Percentiles rank a stretch among this genome's conserved stretches.
These are phyloP conservation scores for Lyophyllum semitale DNA, from an alignment of 768 basidiomycete species.

Conservation along the genomic window DNA sequence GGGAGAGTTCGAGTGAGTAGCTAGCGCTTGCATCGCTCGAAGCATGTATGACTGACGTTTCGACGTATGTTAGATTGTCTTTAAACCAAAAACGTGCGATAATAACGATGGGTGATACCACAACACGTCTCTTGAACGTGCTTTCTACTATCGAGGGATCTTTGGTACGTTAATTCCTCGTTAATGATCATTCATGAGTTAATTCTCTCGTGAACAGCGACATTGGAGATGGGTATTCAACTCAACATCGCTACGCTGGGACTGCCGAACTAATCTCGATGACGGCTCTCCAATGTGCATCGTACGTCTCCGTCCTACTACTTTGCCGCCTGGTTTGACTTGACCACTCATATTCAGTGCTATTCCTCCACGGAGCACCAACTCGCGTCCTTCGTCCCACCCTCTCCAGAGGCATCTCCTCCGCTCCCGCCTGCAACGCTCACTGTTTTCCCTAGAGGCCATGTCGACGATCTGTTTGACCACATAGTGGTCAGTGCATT, in stretches of 20 bases:
- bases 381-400: conserved; percentile 48
- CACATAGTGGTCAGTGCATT: conserved; percentile 47
- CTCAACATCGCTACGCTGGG: conserved; percentile 43
- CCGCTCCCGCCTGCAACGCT: conserved; percentile 47
- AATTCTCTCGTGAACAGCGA: conserved; percentile 20
- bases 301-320: conserved; percentile 34
- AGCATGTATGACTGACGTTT: background rate
- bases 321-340: no score
- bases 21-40: background rate
- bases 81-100: conserved; percentile 43
- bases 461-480: conserved; percentile 37
- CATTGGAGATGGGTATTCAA: conserved; percentile 43
- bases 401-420: conserved; percentile 45
- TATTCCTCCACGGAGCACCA: conserved; percentile 26
- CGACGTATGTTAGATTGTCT: conserved; percentile 31
- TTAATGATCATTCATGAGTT: background rate
- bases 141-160: conserved; percentile 34
- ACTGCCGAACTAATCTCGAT: conserved; percentile 43
- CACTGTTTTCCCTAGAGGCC: conserved; percentile 47
- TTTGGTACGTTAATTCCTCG: conserved; percentile 30
- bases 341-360: conserved; percentile 24
- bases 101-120: conserved; percentile 39
- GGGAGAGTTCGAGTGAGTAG: conserved; percentile 40
- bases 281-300: conserved; percentile 52
- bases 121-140: conserved; percentile 40